A percentile compares a stretch with the other conserved stretches of the same genome.
Evolutionary conservation across 306 rosid genomes (phyloP).

Genomic region (Morella rubra): DNA sequence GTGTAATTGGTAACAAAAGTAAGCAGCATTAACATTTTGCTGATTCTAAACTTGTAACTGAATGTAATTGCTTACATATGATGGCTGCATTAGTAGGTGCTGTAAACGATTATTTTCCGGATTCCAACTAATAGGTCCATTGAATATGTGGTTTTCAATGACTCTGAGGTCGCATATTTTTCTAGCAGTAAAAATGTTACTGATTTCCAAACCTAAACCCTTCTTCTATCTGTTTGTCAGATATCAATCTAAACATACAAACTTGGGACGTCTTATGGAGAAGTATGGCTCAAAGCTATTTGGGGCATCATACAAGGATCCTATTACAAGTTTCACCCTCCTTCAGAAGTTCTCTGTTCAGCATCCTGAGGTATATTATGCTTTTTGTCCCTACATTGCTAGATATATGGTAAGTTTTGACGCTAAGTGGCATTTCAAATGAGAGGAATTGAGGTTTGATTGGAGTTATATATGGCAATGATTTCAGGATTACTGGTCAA

Average conservation of each 20-base stretch:
- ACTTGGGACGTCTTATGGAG: constrained; percentile 75
- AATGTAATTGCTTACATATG: not conserved
- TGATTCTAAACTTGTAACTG: not conserved
- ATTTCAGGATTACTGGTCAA: constrained; percentile 72
- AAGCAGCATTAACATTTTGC: not conserved
- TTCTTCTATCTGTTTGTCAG: constrained; percentile 31
- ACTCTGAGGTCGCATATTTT: not conserved
- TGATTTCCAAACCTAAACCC: not conserved
- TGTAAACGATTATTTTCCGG: not conserved
- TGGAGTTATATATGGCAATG: not conserved
- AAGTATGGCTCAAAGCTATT: constrained; percentile 55
- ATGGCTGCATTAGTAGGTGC: not conserved
- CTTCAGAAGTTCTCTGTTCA: constrained; percentile 56
- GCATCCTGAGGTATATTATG: constrained; percentile 55
- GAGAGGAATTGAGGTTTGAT: not conserved
- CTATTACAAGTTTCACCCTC: constrained; percentile 63
- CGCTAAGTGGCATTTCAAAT: not conserved
- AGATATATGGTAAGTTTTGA: not conserved
- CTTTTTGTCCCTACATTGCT: not conserved
- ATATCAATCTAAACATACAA: constrained; percentile 45
- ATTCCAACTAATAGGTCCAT: not conserved
- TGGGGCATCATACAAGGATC: constrained; percentile 68
- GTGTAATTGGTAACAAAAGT: not conserved
- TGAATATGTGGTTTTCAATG: not conserved
- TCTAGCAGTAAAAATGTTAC: not conserved